Evolutionary conservation across 2,329 filamentous ascomycete species (phyloP).

Genomic region (Amauroascus niger): DNA sequence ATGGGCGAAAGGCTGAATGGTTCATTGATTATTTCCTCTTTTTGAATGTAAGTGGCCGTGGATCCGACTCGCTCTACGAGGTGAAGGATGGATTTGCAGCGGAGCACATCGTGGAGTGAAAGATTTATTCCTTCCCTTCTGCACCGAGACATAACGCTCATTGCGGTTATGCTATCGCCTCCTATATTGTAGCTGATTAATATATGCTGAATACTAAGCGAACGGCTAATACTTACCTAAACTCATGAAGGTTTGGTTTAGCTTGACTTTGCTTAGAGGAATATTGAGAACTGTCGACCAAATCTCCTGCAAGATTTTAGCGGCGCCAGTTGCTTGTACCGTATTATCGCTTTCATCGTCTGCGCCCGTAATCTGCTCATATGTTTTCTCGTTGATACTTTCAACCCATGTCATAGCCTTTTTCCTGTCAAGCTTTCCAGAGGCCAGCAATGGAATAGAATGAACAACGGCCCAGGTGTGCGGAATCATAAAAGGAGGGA

Average conservation of each 20-base stretch:
- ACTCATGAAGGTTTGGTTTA: conserved; percentile 30
- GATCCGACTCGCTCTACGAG: conserved; percentile 27
- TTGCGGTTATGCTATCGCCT: conserved; percentile 43
- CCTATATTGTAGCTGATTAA: conserved; percentile 24
- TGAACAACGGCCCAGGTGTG: conserved; percentile 14
- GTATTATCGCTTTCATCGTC: conserved; percentile 16
- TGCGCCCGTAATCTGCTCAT: conserved; percentile 33
- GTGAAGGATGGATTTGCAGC: conserved; percentile 38
- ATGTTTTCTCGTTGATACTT: conserved; percentile 31
- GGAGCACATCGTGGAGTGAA: conserved; percentile 41
- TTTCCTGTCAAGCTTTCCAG: conserved; percentile 21
- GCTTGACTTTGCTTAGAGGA: conserved; percentile 26
- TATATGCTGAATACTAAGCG: not conserved
- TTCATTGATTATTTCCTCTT: conserved; percentile 15
- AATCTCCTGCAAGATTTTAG: conserved; percentile 21
- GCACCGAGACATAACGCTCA: conserved; percentile 42
- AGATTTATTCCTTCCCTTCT: conserved; percentile 39
- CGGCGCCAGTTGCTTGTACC: conserved; percentile 15
- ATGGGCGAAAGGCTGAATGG: conserved; percentile 21
- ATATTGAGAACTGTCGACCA: conserved; percentile 32
- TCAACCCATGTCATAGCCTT: conserved; percentile 39
- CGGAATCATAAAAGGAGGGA: conserved; percentile 17
- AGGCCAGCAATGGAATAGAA: conserved; percentile 14
- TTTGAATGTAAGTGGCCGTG: conserved; percentile 22
- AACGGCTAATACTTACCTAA: conserved; percentile 19